These are phyloP conservation scores for Pseudogymnoascus sp. DNA, from an alignment of 2,329 filamentous ascomycete species.

Conservation along the genomic window DNA sequence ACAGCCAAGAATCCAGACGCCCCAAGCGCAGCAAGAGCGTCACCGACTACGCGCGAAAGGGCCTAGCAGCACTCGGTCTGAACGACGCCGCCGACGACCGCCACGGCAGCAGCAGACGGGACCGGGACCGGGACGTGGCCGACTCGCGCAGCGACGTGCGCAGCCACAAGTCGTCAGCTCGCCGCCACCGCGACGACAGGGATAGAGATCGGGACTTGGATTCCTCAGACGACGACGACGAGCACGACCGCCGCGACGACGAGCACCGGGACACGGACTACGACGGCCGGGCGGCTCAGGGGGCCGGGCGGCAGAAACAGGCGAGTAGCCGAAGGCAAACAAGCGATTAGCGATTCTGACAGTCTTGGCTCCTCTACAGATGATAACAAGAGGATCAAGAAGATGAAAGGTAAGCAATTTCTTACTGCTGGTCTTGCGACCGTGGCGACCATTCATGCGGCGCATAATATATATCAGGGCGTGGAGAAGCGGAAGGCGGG, in stretches of 20 bases:
- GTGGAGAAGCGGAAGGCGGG: conserved; percentile 58
- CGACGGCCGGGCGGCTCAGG: neutral
- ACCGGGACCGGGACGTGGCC: conserved; percentile 20
- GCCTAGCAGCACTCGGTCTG: conserved; percentile 55
- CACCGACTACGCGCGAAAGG: conserved; percentile 55
- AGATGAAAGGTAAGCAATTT: conserved; percentile 60
- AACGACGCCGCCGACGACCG: conserved; percentile 39
- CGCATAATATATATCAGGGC: conserved; percentile 56
- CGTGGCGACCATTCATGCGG: conserved; percentile 63
- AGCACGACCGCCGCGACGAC: neutral
- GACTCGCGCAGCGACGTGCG: conserved; percentile 18
- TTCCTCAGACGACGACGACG: conserved; percentile 14
- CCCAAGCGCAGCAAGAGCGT: conserved; percentile 53
- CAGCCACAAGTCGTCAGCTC: conserved; percentile 15
- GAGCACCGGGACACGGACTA: conserved; percentile 18
- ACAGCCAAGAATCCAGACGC: conserved; percentile 27
- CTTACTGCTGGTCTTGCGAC: conserved; percentile 60
- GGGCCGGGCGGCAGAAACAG: conserved; percentile 21
- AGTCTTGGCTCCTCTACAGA: conserved; percentile 52
- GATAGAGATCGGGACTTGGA: neutral
- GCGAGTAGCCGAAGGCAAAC: conserved; percentile 26
- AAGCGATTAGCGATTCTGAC: conserved; percentile 33
- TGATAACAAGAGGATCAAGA: conserved; percentile 56
- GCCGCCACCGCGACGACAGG: conserved; percentile 13
- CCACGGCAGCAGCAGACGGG: conserved; percentile 18